Percentiles rank a stretch among this genome's conserved stretches.
Evolutionary conservation across 1,284 basidiomycete species (phyloP).

Genomic region (Ustilago hordei): DNA sequence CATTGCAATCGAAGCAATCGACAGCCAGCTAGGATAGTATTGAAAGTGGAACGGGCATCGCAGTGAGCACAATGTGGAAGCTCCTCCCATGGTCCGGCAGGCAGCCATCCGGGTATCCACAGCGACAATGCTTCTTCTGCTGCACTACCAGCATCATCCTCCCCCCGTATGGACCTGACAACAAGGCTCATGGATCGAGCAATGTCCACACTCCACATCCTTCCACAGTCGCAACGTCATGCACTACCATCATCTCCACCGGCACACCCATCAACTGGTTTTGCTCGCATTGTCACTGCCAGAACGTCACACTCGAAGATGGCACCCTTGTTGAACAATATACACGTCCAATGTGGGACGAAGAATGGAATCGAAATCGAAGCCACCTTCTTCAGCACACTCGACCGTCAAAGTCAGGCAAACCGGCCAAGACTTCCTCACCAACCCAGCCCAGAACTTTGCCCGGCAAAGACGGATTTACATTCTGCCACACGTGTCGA

Average conservation of each 20-base stretch:
- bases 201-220: neutral
- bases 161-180: conserved; percentile 44
- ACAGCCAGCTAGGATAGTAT: too few relatives aligned
- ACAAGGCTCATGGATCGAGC: neutral
- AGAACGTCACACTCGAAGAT: conserved; percentile 47
- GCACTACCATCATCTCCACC: conserved; percentile 41
- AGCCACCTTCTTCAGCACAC: conserved; percentile 31
- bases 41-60: too few relatives aligned
- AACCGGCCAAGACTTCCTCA: neutral
- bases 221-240: conserved; percentile 20
- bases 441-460: neutral
- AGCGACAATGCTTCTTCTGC: conserved; percentile 59
- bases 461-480: conserved; percentile 4
- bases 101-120: conserved; percentile 39
- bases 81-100: conserved; percentile 24
- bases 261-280: conserved; percentile 59
- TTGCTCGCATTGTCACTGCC: conserved; percentile 59
- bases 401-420: conserved; percentile 8
- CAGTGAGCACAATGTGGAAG: conserved; percentile 19
- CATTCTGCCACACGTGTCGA: conserved; percentile 62
- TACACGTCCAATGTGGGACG: conserved; percentile 56
- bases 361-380: conserved; percentile 40
- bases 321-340: conserved; percentile 49
- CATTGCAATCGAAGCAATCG: neutral
- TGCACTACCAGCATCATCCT: conserved; percentile 50